Percentiles rank a stretch among this genome's conserved stretches.
Evolutionary conservation across 108 stramenopile species (phyloP).

Genomic region (Cyclotella distinguenda): DNA sequence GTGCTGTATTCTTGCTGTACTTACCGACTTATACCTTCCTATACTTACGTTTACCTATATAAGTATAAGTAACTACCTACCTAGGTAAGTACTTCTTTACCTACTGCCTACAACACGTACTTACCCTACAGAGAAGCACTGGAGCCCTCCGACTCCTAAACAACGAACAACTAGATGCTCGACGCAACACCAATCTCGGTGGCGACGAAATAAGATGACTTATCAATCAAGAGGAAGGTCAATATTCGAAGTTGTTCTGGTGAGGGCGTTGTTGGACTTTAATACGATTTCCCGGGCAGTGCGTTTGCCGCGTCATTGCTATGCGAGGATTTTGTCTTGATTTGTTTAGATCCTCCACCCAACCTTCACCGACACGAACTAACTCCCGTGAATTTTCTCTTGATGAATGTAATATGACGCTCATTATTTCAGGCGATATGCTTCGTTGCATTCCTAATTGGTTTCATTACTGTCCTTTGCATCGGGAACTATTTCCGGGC

Average conservation of each 20-base stretch:
- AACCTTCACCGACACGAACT: too few relatives aligned
- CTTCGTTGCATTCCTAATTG: constrained; percentile 83
- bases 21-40: too few relatives aligned
- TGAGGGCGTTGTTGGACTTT: constrained; percentile 27
- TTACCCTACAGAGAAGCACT: too few relatives aligned
- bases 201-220: constrained; percentile 42
- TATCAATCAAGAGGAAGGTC: constrained; percentile 76
- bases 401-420: not conserved
- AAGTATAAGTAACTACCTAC: too few relatives aligned
- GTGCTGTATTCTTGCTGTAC: too few relatives aligned
- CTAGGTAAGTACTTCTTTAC: too few relatives aligned
- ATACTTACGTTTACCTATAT: too few relatives aligned
- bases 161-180: not conserved
- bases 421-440: constrained; percentile 58
- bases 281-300: not conserved
- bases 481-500: constrained; percentile 90
- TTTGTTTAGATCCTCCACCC: not conserved
- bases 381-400: not conserved
- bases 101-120: too few relatives aligned
- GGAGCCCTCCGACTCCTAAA: not conserved
- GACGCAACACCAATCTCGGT: not conserved
- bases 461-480: constrained; percentile 86
- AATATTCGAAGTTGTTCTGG: constrained; percentile 79
- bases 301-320: constrained; percentile 2
- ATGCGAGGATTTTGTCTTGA: constrained; percentile 2